Evolutionary conservation across 805 yeast species (phyloP).

Genomic region (Zygoascus biomembranicola): DNA sequence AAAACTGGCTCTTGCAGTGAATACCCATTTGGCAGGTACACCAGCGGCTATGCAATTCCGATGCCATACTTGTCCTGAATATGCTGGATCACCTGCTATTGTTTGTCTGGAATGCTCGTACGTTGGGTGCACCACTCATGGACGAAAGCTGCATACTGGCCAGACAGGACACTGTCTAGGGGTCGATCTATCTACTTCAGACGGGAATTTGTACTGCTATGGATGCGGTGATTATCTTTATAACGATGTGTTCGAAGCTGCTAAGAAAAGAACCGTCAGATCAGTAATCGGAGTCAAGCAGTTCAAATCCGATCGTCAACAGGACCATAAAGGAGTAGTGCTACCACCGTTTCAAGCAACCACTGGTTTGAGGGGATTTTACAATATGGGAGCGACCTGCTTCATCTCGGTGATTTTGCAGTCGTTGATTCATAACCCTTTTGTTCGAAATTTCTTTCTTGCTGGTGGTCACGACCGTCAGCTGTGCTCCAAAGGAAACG

Average conservation of each 20-base stretch:
- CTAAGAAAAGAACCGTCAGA: conserved; percentile 28
- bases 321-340: background rate
- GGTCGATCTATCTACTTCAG: conserved; percentile 46
- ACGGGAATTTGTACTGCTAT: conserved; percentile 64
- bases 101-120: conserved; percentile 17
- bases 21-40: background rate
- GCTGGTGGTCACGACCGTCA: conserved; percentile 63
- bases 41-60: background rate
- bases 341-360: conserved; percentile 46
- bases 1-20: conserved; percentile 6
- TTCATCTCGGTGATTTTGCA: conserved; percentile 93
- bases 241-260: conserved; percentile 48
- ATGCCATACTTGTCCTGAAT: background rate
- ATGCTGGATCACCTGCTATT: background rate
- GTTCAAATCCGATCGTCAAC: background rate
- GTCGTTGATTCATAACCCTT: conserved; percentile 82
- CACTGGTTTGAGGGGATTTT: conserved; percentile 80
- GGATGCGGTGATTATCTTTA: conserved; percentile 67
- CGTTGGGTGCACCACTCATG: conserved; percentile 13
- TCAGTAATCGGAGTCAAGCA: conserved; percentile 3
- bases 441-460: conserved; percentile 68
- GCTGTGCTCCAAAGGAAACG: conserved; percentile 21
- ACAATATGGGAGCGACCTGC: conserved; percentile 95
- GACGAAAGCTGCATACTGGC: conserved; percentile 7
- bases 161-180: conserved; percentile 35